Percentiles rank a stretch among this genome's conserved stretches.
Conservation (phyloP, 1,284 basidiomycete species). For the Irpex sp. region DNA sequence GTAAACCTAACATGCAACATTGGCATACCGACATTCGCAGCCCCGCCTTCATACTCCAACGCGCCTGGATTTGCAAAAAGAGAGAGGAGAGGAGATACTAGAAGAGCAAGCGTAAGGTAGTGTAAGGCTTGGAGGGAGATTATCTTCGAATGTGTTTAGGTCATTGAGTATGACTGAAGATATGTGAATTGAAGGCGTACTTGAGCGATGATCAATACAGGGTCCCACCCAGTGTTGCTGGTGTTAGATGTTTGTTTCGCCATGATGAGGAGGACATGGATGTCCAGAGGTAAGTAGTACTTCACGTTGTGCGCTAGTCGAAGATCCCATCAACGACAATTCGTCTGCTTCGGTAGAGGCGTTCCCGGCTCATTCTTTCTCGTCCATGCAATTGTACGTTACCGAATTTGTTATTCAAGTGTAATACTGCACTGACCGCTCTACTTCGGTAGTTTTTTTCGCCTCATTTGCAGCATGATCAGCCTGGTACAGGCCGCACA, state of each 20-base stretch:
- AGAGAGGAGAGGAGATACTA: slow-evolving; percentile 79
- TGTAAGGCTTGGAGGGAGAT: slow-evolving; percentile 89
- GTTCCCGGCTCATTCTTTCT: not conserved
- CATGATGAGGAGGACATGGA: slow-evolving; percentile 2
- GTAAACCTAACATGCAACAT: not conserved
- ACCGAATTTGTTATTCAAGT: too few species aligned
- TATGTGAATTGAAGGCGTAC: not conserved
- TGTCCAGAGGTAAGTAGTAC: not conserved
- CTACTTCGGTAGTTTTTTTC: too few species aligned
- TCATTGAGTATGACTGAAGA: not conserved
- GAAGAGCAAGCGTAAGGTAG: slow-evolving; percentile 82
- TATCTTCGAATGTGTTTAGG: slow-evolving; percentile 53
- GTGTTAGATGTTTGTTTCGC: slow-evolving; percentile 2
- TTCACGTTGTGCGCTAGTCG: not conserved
- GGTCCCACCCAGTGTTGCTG: slow-evolving; percentile 10
- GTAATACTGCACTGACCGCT: too few species aligned
- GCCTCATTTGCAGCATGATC: too few species aligned
- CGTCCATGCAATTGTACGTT: too few species aligned
- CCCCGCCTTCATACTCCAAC: slow-evolving; percentile 83
- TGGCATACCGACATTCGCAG: slow-evolving; percentile 71
- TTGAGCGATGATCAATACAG: slow-evolving; percentile 11
- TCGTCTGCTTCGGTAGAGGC: not conserved
- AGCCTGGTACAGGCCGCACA: too few species aligned
- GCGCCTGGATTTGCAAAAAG: slow-evolving; percentile 73
- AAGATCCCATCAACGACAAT: not conserved